Conservation (phyloP, 1,284 basidiomycete genomes). For the Cystobasidium slooffiae region DNA sequence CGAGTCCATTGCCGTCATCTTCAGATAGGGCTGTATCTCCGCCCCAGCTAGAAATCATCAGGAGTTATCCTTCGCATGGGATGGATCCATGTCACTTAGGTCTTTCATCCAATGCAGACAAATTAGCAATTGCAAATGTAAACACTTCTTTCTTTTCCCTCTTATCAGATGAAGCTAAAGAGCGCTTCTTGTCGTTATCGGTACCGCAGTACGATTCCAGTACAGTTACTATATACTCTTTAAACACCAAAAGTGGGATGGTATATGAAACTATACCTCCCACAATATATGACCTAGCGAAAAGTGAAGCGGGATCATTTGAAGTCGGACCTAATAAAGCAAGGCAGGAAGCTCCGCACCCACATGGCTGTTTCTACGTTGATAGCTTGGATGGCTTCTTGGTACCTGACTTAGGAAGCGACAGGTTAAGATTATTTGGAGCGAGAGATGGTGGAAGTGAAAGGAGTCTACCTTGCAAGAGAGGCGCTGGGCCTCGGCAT, state of each 20-base stretch:
- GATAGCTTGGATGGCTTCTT: constrained; percentile 4
- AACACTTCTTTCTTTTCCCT: constrained; percentile 11
- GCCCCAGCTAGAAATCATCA: constrained; percentile 20
- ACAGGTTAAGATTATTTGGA: constrained; percentile 16
- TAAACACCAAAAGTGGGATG: constrained; percentile 11
- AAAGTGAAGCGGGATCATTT: constrained; percentile 1
- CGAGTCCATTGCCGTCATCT: not conserved
- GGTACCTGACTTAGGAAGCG: constrained; percentile 35
- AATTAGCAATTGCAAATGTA: constrained; percentile 40
- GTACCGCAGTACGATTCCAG: constrained; percentile 31
- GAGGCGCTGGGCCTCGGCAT: constrained; percentile 39
- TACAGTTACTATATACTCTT: constrained; percentile 27
- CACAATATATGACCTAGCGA: constrained; percentile 1
- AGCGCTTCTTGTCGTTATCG: constrained; percentile 1
- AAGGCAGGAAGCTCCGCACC: constrained; percentile 41
- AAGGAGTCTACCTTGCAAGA: not conserved
- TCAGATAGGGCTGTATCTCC: not conserved
- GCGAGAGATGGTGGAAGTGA: not conserved
- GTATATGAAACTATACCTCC: not conserved
- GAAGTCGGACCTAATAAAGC: constrained; percentile 21
- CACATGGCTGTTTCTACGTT: constrained; percentile 28
- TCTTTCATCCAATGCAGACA: constrained; percentile 8
- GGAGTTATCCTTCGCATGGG: constrained; percentile 26
- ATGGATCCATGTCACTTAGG: constrained; percentile 38
- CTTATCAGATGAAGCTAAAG: not conserved